A percentile compares a stretch with the other conserved stretches of the same genome.
These are phyloP conservation scores for Aspergillus ochraceus DNA, from an alignment of 2,329 filamentous ascomycete genomes.

Conservation along the genomic window DNA sequence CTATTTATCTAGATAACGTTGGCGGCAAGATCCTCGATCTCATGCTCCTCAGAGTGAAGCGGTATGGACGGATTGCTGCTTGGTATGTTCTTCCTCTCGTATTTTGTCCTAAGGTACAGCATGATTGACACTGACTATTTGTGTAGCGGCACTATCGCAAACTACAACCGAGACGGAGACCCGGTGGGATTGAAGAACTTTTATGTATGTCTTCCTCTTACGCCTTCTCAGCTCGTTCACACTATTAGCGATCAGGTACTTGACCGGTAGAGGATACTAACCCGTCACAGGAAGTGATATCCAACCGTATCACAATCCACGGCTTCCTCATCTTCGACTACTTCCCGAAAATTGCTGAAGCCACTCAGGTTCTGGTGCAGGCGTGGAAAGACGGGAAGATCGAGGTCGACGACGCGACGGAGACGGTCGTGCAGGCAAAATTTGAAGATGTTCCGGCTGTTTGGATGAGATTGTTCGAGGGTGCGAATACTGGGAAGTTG, in stretches of 20 bases:
- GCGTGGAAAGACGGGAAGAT: constrained; percentile 49
- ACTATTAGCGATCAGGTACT: too few relatives aligned
- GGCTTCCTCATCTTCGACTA: constrained; percentile 24
- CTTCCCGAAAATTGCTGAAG: constrained; percentile 22
- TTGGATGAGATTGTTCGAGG: constrained; percentile 51
- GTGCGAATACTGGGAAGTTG: constrained; percentile 50
- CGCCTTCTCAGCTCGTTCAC: too few relatives aligned
- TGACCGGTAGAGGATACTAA: not conserved
- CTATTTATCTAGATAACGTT: constrained; percentile 41
- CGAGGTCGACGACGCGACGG: constrained; percentile 43
- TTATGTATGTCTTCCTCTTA: too few relatives aligned
- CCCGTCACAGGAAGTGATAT: constrained; percentile 12
- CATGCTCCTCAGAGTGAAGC: constrained; percentile 18
- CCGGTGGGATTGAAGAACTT: constrained; percentile 18
- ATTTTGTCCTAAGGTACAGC: too few relatives aligned
- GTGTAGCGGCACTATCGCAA: constrained; percentile 22
- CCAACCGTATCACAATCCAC: constrained; percentile 19
- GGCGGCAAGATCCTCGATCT: constrained; percentile 51
- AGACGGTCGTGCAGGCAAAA: constrained; percentile 48
- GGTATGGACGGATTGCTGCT: constrained; percentile 18
- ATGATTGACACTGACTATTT: constrained; percentile 1
- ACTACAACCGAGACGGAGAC: constrained; percentile 19
- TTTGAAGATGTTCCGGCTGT: constrained; percentile 53
- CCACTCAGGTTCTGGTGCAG: constrained; percentile 25
- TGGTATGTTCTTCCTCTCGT: constrained; percentile 10